Percentiles rank a stretch among this genome's conserved stretches.
Evolutionary conservation across 805 yeast species (phyloP).

Genomic region (Lipomyces oligophaga): DNA sequence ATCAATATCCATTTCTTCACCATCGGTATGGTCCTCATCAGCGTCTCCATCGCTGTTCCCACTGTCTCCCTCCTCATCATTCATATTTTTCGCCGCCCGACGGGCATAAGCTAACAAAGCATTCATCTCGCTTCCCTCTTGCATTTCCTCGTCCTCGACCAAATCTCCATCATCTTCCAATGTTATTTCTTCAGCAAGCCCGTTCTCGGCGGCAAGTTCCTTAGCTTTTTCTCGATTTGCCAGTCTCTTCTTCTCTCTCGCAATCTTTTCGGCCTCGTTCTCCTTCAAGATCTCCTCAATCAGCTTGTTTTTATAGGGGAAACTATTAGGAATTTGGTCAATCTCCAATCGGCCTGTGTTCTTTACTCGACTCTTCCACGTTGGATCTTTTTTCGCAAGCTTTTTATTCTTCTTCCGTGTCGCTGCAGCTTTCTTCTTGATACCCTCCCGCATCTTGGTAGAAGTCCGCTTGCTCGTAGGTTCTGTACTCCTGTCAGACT

Average conservation of each 20-base stretch:
- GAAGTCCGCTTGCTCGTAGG: slow-evolving; percentile 83
- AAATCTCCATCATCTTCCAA: slow-evolving; percentile 35
- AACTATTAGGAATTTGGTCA: slow-evolving; percentile 90
- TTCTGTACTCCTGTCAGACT: too few species aligned
- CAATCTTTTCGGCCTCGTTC: slow-evolving; percentile 46
- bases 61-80: slow-evolving; percentile 39
- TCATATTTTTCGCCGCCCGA: slow-evolving; percentile 76
- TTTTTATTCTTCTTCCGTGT: slow-evolving; percentile 83
- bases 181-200: slow-evolving; percentile 30
- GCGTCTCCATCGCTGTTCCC: slow-evolving; percentile 38
- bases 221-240: slow-evolving; percentile 36
- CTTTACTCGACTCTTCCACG: slow-evolving; percentile 82
- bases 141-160: slow-evolving; percentile 40
- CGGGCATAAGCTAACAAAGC: slow-evolving; percentile 85
- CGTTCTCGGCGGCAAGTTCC: slow-evolving; percentile 5
- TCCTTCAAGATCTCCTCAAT: slow-evolving; percentile 51
- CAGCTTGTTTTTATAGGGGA: slow-evolving; percentile 88
- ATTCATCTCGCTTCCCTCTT: slow-evolving; percentile 36
- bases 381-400: slow-evolving; percentile 77
- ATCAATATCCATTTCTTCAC: slow-evolving; percentile 42
- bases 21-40: slow-evolving; percentile 45
- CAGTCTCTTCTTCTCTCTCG: slow-evolving; percentile 38
- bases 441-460: slow-evolving; percentile 94
- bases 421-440: slow-evolving; percentile 91
- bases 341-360: slow-evolving; percentile 50